Conservation (phyloP, 75 land plant genomes). For the Sequoiadendron giganteum region DNA sequence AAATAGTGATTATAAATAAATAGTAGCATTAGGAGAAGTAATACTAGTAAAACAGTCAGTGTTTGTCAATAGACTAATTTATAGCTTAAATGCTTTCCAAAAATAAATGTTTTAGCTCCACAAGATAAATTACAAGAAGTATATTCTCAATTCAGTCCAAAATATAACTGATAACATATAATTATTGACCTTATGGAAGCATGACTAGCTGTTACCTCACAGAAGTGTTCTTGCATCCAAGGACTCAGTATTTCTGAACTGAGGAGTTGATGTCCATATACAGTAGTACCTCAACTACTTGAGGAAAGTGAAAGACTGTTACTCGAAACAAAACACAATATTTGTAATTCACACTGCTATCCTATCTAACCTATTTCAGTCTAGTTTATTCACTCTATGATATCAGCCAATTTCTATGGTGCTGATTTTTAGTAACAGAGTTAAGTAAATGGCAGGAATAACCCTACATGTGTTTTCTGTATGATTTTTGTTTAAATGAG, state of each 20-base stretch:
- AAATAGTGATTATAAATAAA: background rate
- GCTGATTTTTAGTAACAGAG: background rate
- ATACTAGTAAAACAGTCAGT: background rate
- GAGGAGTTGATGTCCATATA: too few relatives aligned
- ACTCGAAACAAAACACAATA: background rate
- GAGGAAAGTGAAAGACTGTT: background rate
- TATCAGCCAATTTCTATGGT: background rate
- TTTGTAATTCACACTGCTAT: background rate
- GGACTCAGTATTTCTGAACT: too few relatives aligned
- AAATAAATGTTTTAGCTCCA: background rate
- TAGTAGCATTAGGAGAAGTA: background rate
- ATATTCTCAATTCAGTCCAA: background rate
- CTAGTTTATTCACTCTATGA: background rate
- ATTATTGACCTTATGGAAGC: background rate
- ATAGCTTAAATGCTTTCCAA: background rate
- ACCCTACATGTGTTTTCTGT: background rate
- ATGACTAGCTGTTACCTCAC: background rate
- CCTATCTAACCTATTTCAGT: background rate
- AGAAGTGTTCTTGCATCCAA: background rate
- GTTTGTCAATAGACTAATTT: background rate
- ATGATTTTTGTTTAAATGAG: background rate
- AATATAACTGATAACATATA: background rate
- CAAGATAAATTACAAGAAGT: background rate
- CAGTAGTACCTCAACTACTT: background rate
- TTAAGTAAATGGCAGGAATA: background rate